Evolutionary conservation across 1,139 yeast species (phyloP).

Genomic region (Geotrichum australiense): DNA sequence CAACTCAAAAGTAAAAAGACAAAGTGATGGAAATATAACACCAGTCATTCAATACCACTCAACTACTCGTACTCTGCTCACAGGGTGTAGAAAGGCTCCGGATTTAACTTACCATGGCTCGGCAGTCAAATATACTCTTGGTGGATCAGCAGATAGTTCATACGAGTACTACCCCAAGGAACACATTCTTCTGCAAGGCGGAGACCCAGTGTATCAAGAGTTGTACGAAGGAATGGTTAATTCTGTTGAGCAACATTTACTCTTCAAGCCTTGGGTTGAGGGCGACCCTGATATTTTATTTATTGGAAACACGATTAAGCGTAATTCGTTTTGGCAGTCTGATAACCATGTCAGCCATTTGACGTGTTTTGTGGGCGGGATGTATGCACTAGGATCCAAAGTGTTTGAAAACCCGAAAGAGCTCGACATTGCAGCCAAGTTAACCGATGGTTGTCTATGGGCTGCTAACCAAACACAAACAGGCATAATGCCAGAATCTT

Average conservation of each 20-base stretch:
- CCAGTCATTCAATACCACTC: too few species aligned
- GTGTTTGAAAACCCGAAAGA: constrained; percentile 46
- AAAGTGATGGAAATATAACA: not conserved
- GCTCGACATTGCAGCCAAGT: constrained; percentile 49
- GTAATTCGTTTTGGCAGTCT: constrained; percentile 13
- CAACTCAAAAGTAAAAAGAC: not conserved
- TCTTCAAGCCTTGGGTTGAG: constrained; percentile 39
- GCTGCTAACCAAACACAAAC: constrained; percentile 45
- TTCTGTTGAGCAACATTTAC: constrained; percentile 38
- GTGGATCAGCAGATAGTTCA: constrained; percentile 62
- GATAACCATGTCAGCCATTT: constrained; percentile 44
- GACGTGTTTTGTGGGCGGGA: constrained; percentile 70
- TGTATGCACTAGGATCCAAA: constrained; percentile 61
- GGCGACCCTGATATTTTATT: constrained; percentile 41
- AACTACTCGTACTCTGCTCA: too few species aligned
- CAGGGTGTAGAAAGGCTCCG: not conserved
- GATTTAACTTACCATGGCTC: not conserved
- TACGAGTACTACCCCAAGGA: constrained; percentile 64
- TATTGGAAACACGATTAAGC: constrained; percentile 35
- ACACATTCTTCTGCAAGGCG: constrained; percentile 46
- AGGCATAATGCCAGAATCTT: constrained; percentile 42
- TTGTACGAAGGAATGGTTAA: constrained; percentile 37
- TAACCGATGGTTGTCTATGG: constrained; percentile 63
- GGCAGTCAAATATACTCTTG: constrained; percentile 31
- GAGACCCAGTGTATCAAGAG: constrained; percentile 31